A percentile compares a stretch with the other conserved stretches of the same genome.
Conservation (phyloP, 352 stramenopile species). For the Saprolegnia diclina region DNA sequence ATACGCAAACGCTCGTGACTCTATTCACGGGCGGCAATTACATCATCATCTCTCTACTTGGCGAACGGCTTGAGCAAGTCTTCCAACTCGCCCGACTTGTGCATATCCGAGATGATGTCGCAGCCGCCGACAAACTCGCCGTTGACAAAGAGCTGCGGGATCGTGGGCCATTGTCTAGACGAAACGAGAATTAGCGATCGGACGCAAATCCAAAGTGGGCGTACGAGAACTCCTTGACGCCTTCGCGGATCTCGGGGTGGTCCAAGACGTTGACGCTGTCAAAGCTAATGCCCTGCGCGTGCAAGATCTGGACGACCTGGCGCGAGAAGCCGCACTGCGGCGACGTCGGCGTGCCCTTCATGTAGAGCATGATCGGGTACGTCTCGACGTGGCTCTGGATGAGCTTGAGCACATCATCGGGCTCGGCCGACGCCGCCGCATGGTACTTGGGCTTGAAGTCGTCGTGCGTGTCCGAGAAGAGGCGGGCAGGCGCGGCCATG, state of each 20-base stretch:
- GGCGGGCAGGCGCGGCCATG: conserved; percentile 12
- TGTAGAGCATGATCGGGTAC: conserved; percentile 98
- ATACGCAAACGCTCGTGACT: too few relatives aligned
- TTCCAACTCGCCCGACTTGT: conserved; percentile 87
- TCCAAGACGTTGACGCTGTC: conserved; percentile 98
- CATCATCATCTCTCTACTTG: conserved; percentile 36
- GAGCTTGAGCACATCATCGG: conserved; percentile 86
- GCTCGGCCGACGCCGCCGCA: conserved; percentile 75
- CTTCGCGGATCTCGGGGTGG: conserved; percentile 96
- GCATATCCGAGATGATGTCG: conserved; percentile 97
- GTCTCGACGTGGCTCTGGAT: conserved; percentile 87
- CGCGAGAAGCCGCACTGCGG: conserved; percentile 98
- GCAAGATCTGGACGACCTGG: conserved; percentile 94
- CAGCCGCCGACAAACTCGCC: conserved; percentile 99
- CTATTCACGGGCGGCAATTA: not conserved
- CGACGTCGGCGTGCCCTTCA: conserved; percentile 97
- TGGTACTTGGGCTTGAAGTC: conserved; percentile 87
- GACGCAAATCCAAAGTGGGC: conserved; percentile 30
- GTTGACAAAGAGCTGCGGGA: conserved; percentile 98
- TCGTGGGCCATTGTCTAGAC: conserved; percentile 91
- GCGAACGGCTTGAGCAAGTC: conserved; percentile 85
- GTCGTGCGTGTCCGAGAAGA: conserved; percentile 61
- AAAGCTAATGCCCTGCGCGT: conserved; percentile 92
- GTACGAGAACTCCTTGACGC: conserved; percentile 97
- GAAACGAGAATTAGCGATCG: not conserved